Evolutionary conservation across 139 green algal genomes (phyloP).

Genomic region (Chlorella sorokiniana): DNA sequence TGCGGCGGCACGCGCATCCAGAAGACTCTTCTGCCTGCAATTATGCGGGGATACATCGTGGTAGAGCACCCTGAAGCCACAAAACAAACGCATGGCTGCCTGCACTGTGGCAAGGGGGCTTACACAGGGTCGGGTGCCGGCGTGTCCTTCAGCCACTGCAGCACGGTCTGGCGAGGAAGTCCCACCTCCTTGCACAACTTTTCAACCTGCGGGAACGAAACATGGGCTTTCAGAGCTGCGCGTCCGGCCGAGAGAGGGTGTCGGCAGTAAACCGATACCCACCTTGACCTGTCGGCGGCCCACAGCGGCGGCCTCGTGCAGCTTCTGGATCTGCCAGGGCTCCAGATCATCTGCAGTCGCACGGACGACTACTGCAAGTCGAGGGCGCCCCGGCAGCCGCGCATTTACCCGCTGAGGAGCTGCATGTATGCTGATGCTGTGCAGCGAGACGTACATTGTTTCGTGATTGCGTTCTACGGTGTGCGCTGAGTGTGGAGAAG

Average conservation of each 20-base stretch:
- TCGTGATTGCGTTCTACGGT: too few species aligned
- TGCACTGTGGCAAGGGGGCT: neutral
- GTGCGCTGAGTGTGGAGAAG: too few species aligned
- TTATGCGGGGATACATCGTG: neutral
- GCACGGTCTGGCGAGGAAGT: constrained; percentile 18
- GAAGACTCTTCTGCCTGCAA: constrained; percentile 9
- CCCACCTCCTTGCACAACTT: constrained; percentile 28
- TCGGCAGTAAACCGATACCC: neutral
- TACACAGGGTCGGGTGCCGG: constrained; percentile 4
- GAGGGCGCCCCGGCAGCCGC: neutral
- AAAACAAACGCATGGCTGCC: neutral
- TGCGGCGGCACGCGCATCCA: constrained; percentile 6
- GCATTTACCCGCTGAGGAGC: neutral
- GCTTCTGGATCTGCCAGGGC: constrained; percentile 5
- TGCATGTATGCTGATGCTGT: neutral
- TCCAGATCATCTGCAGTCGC: constrained; percentile 8
- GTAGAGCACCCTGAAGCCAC: neutral
- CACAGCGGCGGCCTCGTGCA: neutral
- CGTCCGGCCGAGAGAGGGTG: neutral
- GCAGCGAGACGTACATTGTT: neutral
- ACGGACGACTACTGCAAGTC: neutral
- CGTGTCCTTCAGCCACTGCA: constrained; percentile 12
- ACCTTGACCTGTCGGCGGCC: constrained; percentile 32
- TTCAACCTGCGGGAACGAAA: constrained; percentile 10
- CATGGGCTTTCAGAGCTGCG: neutral